Evolutionary conservation across 345 rosid genomes (phyloP).

Genomic region (Boechera stricta): DNA sequence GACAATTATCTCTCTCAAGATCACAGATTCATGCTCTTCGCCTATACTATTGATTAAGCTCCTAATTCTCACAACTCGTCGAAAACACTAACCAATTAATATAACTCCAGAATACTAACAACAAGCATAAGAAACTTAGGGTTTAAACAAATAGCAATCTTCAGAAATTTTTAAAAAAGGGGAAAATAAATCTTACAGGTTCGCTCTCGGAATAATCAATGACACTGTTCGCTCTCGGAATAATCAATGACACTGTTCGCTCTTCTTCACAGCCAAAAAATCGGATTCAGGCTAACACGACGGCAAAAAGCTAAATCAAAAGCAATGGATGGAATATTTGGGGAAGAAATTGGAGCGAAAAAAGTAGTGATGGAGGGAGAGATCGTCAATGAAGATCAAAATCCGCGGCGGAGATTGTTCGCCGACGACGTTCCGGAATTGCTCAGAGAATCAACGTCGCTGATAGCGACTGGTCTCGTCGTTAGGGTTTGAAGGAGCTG

Average conservation of each 20-base stretch:
- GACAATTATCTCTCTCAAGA: background rate
- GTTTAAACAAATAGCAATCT: constrained; percentile 40
- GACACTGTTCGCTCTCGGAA: constrained; percentile 21
- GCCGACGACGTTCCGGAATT: constrained; percentile 6
- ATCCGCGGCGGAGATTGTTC: constrained; percentile 29
- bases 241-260: constrained; percentile 23
- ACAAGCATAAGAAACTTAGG: constrained; percentile 29
- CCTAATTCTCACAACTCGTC: constrained; percentile 4
- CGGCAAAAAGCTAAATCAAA: constrained; percentile 9
- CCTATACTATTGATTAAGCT: constrained; percentile 15
- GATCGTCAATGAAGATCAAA: constrained; percentile 35
- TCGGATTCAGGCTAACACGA: constrained; percentile 26
- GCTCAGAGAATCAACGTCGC: constrained; percentile 34
- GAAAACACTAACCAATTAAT: background rate
- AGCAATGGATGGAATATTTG: constrained; percentile 29
- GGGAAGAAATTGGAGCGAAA: constrained; percentile 1
- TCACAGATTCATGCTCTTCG: constrained; percentile 19
- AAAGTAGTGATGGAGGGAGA: constrained; percentile 2
- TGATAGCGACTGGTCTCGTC: constrained; percentile 39
- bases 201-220: constrained; percentile 6
- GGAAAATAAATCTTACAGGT: constrained; percentile 42
- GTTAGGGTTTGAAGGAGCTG: constrained; percentile 47
- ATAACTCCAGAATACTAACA: constrained; percentile 7
- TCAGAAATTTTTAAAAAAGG: background rate
- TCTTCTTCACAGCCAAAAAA: constrained; percentile 13